Evolutionary conservation across 768 basidiomycete genomes (phyloP), one percentile per base, ranked within the genome.

Genomic region (Lactarius deliciosus): DNA sequence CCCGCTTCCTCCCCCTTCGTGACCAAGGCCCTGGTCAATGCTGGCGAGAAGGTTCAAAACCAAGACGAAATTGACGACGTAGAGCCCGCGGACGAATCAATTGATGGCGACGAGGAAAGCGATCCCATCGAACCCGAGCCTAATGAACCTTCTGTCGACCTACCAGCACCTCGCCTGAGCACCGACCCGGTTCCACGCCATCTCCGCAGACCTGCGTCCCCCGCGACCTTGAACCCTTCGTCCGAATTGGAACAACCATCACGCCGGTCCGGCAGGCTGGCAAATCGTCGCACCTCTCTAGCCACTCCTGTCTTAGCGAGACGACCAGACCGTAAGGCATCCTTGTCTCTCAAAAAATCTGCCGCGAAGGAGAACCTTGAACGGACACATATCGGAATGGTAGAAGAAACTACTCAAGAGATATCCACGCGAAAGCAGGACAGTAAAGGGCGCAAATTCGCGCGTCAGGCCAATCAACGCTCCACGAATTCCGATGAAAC

Each of bases 51-150:
- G 18, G n/a, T 16, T 47, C 62, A 43, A 28, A 53, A 36, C n/a
- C 45, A 64, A 56, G 57, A 65, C 25, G 50, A 60, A 22, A 60
- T 45, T 54, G 68, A 70, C 36, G 68, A 66, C n/a, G 57, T 67
- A 1, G 68, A 71, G 20, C 50, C 68, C 56, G 16, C 45, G 32
- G 65, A 63, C 40, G 60, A 65, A 34, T 34, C 34, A 2, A 55
- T 47, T 11, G 40, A 22, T 59, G 40, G 41, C 22, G 7, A 45
- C 9, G 25, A 57, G 34, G 68, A 69, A 43, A 64, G 60, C 36
- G 70, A 71, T 28, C 70, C 70, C 41, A 71, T 71, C 30, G 70
- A 71, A 41, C 22, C 40, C 30, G 63, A 62, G 28, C 57, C 18
- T 25, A 64, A 57, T 55, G 62, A 64, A 45, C 43, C 62, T 20